These are phyloP conservation scores for Dactylorhiza incarnata DNA, from an alignment of 106 monocot genomes.

Conservation along the genomic window DNA sequence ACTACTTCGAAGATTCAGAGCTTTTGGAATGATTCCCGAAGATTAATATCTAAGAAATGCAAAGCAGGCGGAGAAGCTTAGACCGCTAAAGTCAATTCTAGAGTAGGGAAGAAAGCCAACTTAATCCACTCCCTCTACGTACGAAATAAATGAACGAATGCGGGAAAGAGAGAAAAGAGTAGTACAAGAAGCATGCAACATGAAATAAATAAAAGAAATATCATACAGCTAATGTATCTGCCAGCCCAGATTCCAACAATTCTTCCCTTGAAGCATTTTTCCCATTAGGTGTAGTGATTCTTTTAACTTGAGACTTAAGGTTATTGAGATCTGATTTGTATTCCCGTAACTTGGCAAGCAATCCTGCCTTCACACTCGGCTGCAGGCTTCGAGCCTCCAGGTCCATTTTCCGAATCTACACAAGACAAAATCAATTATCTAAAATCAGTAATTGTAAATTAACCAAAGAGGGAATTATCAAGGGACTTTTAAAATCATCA, in stretches of 20 bases:
- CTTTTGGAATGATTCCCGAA: too few relatives aligned
- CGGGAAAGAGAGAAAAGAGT: too few relatives aligned
- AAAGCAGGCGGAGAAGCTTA: background rate
- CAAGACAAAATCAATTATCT: background rate
- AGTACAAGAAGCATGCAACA: background rate
- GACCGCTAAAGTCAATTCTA: background rate
- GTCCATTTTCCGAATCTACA: constrained; percentile 85
- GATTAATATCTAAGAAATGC: too few relatives aligned
- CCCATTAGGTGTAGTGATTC: constrained; percentile 27
- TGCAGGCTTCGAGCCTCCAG: constrained; percentile 80
- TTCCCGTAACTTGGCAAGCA: constrained; percentile 79
- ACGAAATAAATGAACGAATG: too few relatives aligned
- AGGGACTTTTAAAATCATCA: background rate
- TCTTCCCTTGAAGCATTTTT: constrained; percentile 56
- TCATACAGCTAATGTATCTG: constrained; percentile 50
- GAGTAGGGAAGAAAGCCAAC: too few relatives aligned
- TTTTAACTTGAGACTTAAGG: constrained; percentile 67
- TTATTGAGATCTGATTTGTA: constrained; percentile 84
- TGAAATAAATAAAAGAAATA: background rate
- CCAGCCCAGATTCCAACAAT: constrained; percentile 75
- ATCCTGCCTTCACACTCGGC: constrained; percentile 61
- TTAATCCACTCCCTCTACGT: too few relatives aligned
- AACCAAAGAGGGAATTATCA: background rate
- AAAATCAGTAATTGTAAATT: background rate
- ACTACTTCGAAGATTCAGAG: too few relatives aligned